Evolutionary conservation across 345 rosid genomes (phyloP).

Genomic region (Dovyalis caffra): DNA sequence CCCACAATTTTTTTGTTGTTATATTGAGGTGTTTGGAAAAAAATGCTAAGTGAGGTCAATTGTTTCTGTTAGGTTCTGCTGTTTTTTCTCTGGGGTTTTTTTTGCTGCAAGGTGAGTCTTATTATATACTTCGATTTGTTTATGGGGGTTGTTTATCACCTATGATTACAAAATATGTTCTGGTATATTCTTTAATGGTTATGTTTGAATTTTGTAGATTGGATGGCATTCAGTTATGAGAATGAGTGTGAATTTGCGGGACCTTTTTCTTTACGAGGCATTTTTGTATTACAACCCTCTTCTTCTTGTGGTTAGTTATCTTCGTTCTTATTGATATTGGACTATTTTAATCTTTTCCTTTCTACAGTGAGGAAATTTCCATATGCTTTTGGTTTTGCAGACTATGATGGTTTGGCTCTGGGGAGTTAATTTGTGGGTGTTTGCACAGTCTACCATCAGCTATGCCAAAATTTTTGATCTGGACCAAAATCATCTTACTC

Average conservation of each 20-base stretch:
- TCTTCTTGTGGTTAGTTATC: constrained; percentile 81
- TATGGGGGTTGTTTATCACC: not conserved
- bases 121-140: not conserved
- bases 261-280: constrained; percentile 86
- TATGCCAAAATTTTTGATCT: constrained; percentile 76
- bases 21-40: constrained; percentile 9
- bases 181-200: not conserved
- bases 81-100: constrained; percentile 70
- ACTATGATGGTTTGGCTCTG: constrained; percentile 97
- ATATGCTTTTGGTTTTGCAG: constrained; percentile 43
- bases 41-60: constrained; percentile 18
- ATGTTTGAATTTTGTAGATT: constrained; percentile 46
- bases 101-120: constrained; percentile 84
- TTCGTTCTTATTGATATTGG: not conserved
- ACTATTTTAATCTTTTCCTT: not conserved
- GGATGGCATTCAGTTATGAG: constrained; percentile 96
- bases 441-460: constrained; percentile 70
- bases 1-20: not conserved
- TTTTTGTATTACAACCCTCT: constrained; percentile 97
- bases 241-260: constrained; percentile 80
- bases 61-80: constrained; percentile 60
- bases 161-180: not conserved
- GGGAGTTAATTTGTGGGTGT: constrained; percentile 93
- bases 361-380: constrained; percentile 3
- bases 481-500: constrained; percentile 84